Conservation (phyloP, 257 asterid species). For the Ajuga chamaepitys region DNA sequence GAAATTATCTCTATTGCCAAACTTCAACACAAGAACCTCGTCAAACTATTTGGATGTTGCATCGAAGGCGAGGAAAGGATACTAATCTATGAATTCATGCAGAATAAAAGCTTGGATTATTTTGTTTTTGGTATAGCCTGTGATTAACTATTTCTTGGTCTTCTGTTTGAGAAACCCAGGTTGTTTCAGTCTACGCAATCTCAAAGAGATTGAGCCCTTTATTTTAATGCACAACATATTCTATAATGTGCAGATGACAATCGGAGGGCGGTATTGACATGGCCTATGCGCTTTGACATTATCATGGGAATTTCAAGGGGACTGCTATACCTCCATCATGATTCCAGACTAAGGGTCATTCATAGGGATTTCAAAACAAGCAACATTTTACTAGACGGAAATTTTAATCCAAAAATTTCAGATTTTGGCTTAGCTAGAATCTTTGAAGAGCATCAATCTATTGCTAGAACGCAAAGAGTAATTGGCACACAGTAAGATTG, state of each 20-base stretch:
- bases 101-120: no score
- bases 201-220: no score
- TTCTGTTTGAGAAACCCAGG: no score
- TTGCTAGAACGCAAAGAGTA: not conserved
- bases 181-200: not conserved
- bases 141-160: no score
- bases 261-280: not conserved
- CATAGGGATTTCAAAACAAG: slow-evolving; percentile 2
- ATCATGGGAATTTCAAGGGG: slow-evolving; percentile 22
- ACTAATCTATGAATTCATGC: no score
- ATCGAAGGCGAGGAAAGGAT: no score
- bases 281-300: slow-evolving; percentile 24
- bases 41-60: no score
- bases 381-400: not conserved
- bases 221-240: no score
- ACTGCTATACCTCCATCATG: slow-evolving; percentile 19
- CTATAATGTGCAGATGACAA: no score
- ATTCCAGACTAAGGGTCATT: slow-evolving; percentile 1
- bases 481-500: not conserved
- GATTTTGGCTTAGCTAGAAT: not conserved
- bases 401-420: not conserved
- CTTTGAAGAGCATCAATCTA: not conserved
- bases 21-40: no score
- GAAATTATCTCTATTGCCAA: no score
- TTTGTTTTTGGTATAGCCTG: slow-evolving; percentile 10